Percentiles rank a stretch among this genome's conserved stretches.
Conservation (phyloP, 305 asterid genomes). For the Plantago coronopus region DNA sequence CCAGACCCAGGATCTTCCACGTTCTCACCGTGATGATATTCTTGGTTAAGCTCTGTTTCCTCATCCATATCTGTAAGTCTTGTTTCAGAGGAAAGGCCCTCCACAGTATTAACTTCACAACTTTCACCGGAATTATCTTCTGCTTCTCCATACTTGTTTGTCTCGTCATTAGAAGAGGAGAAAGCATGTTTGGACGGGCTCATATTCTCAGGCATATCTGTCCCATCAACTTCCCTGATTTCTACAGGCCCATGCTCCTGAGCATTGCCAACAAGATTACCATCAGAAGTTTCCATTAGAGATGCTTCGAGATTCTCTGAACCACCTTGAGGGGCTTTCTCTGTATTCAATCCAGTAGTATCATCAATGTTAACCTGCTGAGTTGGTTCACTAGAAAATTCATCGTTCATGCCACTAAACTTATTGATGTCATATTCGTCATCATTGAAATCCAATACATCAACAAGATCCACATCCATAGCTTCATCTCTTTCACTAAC, state of each 20-base stretch:
- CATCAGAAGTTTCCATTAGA: constrained; percentile 29
- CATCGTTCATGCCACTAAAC: constrained; percentile 27
- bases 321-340: constrained; percentile 24
- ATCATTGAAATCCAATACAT: constrained; percentile 31
- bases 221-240: constrained; percentile 26
- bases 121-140: constrained; percentile 28
- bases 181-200: constrained; percentile 5
- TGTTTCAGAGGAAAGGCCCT: constrained; percentile 33
- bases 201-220: constrained; percentile 20
- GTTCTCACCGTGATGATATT: constrained; percentile 26
- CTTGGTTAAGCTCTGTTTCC: constrained; percentile 35
- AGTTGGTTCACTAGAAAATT: constrained; percentile 17
- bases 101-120: constrained; percentile 28
- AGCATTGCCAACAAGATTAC: constrained; percentile 22
- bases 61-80: constrained; percentile 29
- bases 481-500: constrained; percentile 37
- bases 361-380: constrained; percentile 23
- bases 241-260: constrained; percentile 24
- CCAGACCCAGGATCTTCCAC: constrained; percentile 36
- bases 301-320: constrained; percentile 20
- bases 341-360: constrained; percentile 24
- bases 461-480: constrained; percentile 37
- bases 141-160: constrained; percentile 23
- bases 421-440: constrained; percentile 26
- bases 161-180: constrained; percentile 18